Base-by-base conservation (phyloP, 108 stramenopile genomes). In the Fragilariopsis cylindrus region DNA sequence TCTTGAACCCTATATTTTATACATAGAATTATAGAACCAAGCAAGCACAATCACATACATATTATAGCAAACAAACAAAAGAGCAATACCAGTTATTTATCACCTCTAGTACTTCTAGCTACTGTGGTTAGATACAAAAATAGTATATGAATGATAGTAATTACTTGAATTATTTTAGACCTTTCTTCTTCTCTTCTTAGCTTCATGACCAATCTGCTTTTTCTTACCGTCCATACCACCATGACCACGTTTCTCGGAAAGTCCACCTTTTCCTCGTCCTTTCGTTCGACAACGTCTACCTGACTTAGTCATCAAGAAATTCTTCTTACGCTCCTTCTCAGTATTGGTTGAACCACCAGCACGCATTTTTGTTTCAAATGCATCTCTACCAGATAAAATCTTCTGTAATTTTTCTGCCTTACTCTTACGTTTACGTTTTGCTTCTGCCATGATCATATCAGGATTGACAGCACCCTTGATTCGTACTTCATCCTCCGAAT, bases 311-410 rank as follows among this genome's bases (percentile, higher is more conserved):
- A 97, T 97, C 43, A 85, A 55, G 65, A 94, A 97, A 75, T 92
- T 96, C 90, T 97, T 97, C 64, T 82, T 92, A 54, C 95, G 79
- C 69, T 77, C 80, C 83, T 97, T 97, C 78, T 97, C 97, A 8
- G 82, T 89, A 76, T 97, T 97, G 40, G 95, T 97, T 19, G 89
- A 88, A 52, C 97, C 97, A 54, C 97, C 97, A 40, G 81, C 85
- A 15, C 95, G 89, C 47, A 73, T 80, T 73, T 90, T 94, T 57
- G 79, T 58, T 79, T 96, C 91, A 74, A 91, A 94, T 63, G 88
- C 83, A 15, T 86, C 71, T 15, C 95, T 78, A 15, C 92, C 95
- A 12, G 86, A 85, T 30, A 92, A 56, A 43, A 93, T 87, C 79
- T 86, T 89, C 49, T 89, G 74, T 40, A 96, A 73, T 63, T 83